phyloP scores from a whole-genome alignment of 2,329 filamentous ascomycete species.

The Fusarium sp. region DNA sequence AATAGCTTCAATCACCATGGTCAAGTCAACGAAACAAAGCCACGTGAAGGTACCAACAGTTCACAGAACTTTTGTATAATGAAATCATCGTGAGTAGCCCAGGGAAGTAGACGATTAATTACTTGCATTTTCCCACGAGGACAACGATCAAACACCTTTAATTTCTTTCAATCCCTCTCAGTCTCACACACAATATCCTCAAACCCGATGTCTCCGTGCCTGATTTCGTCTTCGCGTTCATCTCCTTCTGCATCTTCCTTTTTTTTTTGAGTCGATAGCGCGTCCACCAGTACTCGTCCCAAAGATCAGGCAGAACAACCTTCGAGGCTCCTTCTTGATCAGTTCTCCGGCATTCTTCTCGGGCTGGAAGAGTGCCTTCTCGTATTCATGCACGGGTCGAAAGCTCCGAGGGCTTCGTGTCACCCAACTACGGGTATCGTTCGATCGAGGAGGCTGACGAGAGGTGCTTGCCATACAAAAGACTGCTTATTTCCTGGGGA shows the following conservation, averaged over 20 bases:
- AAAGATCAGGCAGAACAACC: not conserved
- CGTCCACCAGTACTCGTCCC: too few species aligned
- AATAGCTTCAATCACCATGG: not conserved
- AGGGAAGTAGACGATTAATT: not conserved
- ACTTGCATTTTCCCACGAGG: not conserved
- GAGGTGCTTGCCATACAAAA: not conserved
- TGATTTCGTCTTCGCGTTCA: too few species aligned
- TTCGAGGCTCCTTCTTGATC: not conserved
- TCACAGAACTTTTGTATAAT: not conserved
- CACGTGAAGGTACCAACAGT: rapidly evolving
- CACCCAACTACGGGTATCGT: not conserved
- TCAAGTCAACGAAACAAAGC: not conserved
- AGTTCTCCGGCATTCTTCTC: not conserved
- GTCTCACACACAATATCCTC: not conserved
- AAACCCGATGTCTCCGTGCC: not conserved
- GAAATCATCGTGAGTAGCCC: not conserved
- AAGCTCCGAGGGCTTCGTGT: not conserved
- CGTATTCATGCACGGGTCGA: not conserved
- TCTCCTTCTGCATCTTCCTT: not conserved
- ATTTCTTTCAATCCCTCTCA: not conserved
- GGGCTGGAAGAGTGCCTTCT: not conserved
- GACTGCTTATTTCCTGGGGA: not conserved
- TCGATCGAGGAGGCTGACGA: not conserved
- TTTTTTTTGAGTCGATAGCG: not conserved
- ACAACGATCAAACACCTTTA: too few species aligned